Evolutionary conservation across 2,329 filamentous ascomycete species (phyloP), one percentile per base, ranked within the genome.

Genomic region (Lachnellula willkommii): DNA sequence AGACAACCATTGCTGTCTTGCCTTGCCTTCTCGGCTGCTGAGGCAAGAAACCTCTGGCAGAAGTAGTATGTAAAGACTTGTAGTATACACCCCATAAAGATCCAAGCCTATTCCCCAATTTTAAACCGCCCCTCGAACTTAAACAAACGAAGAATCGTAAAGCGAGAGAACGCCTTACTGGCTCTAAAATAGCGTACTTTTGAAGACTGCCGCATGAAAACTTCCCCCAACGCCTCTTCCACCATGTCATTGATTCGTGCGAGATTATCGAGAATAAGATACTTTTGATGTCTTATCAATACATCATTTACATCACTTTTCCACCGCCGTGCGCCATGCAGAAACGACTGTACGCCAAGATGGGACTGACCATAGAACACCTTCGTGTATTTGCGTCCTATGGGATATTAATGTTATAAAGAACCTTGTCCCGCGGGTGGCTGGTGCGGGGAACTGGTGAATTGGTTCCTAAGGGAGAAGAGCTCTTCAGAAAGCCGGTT

Each of bases 401-500:
- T 61, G 54, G 11, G 8, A 46, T 55, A 61, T 57, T 57, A 51
- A 49, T 61, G 54, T 61, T 65, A 66, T 53, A 63, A 63, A 47
- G 60, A 59, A 11, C 47, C 59, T 24, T 54, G 53, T 22, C 26
- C 40, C 45, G 55, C 12, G 37, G 28, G 28, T 32, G 58, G 50
- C n/a, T 57, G 57, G 45, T 62, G 59, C 45, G 39, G 15, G 15
- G 15, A 48, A 43, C 42, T 63, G 59, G 26, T 58, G 4, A 68
- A 52, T 49, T 67, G 65, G 43, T 53, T 64, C 50, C 65, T 60
- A 6, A 70, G 59, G 7, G 59, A 60, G 32, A 61, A 57, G 22
- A 68, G 52, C 48, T 70, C 66, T 11, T 68, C 64, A 2, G 60
- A 62, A 32, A 70, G 61, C 28, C 57, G 63, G n/a, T 63, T 65